Evolutionary conservation across 1,284 basidiomycete genomes (phyloP).

Genomic region (Inonotus hispidus): DNA sequence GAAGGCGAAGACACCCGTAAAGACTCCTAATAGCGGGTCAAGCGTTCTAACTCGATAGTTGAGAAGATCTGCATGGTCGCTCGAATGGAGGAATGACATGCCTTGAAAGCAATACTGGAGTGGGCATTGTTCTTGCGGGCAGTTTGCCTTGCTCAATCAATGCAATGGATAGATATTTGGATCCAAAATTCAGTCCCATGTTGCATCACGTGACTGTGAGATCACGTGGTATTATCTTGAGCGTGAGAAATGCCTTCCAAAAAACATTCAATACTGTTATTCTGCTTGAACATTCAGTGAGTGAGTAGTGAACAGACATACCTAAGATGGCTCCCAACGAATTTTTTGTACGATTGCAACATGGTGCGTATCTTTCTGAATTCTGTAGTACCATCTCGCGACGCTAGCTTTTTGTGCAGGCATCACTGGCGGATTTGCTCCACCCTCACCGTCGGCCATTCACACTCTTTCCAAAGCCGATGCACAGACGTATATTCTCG

Average conservation of each 20-base stretch:
- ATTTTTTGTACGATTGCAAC: slow-evolving; percentile 1
- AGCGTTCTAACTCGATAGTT: slow-evolving; percentile 38
- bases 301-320: neutral
- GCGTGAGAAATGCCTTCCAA: neutral
- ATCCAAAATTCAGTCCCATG: no score
- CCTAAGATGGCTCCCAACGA: neutral
- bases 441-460: slow-evolving; percentile 54
- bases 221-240: no score
- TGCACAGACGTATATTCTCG: slow-evolving; percentile 32
- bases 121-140: no score
- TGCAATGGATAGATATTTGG: no score
- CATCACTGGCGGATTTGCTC: slow-evolving; percentile 68
- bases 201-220: neutral
- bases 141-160: no score
- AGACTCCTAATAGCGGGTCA: slow-evolving; percentile 74
- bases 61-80: no score
- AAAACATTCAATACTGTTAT: no score
- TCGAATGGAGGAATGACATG: neutral
- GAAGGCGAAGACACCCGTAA: slow-evolving; percentile 80
- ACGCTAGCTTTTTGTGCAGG: slow-evolving; percentile 35
- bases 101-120: slow-evolving; percentile 10
- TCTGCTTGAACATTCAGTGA: no score
- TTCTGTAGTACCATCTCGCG: neutral
- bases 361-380: neutral
- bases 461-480: slow-evolving; percentile 43